These are phyloP conservation scores for Cercospora nicotianae DNA, from an alignment of 2,329 filamentous ascomycete genomes.

Conservation along the genomic window DNA sequence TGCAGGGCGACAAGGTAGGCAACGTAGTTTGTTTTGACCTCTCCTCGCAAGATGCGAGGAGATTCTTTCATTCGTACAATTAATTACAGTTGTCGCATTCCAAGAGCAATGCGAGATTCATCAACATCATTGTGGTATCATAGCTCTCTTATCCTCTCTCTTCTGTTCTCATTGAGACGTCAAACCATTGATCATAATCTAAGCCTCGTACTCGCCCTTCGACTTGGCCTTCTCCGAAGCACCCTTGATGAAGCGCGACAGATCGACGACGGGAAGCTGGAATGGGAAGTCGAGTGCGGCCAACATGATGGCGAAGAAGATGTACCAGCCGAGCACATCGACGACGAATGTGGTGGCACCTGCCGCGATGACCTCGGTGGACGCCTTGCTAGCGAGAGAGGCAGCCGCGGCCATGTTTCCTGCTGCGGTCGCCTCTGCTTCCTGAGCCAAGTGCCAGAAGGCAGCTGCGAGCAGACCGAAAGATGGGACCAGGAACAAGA, in stretches of 20 bases:
- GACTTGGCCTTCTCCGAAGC: slow-evolving; percentile 42
- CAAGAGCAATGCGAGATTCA: slow-evolving; percentile 3
- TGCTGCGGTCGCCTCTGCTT: slow-evolving; percentile 37
- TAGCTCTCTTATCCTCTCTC: neutral
- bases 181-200: neutral
- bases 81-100: slow-evolving; percentile 13
- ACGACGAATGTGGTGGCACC: slow-evolving; percentile 54
- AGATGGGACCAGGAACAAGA: slow-evolving; percentile 59
- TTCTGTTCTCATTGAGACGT: neutral
- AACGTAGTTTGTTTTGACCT: slow-evolving; percentile 8
- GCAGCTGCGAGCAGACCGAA: slow-evolving; percentile 62
- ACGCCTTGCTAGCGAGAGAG: slow-evolving; percentile 6
- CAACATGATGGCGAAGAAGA: slow-evolving; percentile 56
- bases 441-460: slow-evolving; percentile 58
- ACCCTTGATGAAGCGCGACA: slow-evolving; percentile 48
- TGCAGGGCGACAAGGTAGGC: neutral
- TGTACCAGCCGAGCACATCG: slow-evolving; percentile 53
- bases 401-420: slow-evolving; percentile 1
- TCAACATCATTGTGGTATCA: slow-evolving; percentile 13
- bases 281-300: slow-evolving; percentile 56
- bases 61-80: slow-evolving; percentile 11
- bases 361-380: slow-evolving; percentile 39
- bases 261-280: slow-evolving; percentile 51
- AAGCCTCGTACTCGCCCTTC: slow-evolving; percentile 27
- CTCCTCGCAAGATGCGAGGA: slow-evolving; percentile 1